Base-by-base conservation (phyloP, 768 basidiomycete species). In the Coprinellus micaceus region DNA sequence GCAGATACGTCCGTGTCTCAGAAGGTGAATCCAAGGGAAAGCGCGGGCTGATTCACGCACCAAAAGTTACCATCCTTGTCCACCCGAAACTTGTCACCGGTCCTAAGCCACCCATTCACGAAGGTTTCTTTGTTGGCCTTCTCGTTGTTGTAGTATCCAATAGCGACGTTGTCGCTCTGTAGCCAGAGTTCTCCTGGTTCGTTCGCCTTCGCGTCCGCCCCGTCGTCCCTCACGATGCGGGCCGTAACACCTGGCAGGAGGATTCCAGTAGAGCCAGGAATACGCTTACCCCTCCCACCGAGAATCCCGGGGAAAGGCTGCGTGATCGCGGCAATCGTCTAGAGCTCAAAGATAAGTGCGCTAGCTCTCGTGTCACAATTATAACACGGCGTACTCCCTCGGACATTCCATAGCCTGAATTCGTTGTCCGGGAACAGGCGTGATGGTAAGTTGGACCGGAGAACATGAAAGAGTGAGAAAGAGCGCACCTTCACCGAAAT, bases 131-230 rank as follows among this genome's bases (percentile, higher is more conserved):
- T 71, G 24, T 82, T 89, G 0, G 88, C 85, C 57, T 80, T 75
- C 49, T 82, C 78, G 64, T 91, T 86, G 44, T 83, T 81, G 82
- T 82, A 86, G 66, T 92, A 93, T 0, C 90, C 90, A 0, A 82
- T 64, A 0, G 82, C 79, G 26, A 89, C 66, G 58, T 82, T 86
- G 0, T 56, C 65, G 15, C 85, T 79, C 36, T 73, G 75, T 9
- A 91, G 63, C 71, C 79, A 83, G 4, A 91, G 69, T 60, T 92
- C 88, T 0, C 88, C 90, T 0, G 79, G 70, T 64, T 91, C 88
- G 58, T 81, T 75, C 17, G 75, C 54, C 2, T 69, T 75, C 0
- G 82, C 85, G 1, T 83, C 77, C 4, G 69, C 63, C 4, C 86
- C 85, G 58, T 86, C 83, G 13, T 83, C 82, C 0, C 78, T 77